These are phyloP conservation scores for Pholiota adiposa DNA, from an alignment of 1,284 basidiomycete genomes.

Conservation along the genomic window DNA sequence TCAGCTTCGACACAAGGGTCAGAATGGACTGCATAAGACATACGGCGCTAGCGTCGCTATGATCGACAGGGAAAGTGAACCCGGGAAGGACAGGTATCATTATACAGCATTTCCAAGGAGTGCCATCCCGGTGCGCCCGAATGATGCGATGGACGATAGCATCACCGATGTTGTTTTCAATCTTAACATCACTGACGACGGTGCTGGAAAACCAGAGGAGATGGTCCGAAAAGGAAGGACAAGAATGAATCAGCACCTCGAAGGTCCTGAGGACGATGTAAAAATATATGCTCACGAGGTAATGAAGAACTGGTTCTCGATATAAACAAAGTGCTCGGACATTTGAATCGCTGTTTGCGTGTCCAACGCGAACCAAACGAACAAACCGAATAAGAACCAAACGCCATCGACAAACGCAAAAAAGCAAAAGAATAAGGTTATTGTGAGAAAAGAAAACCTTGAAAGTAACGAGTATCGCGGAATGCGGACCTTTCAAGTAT, in stretches of 20 bases:
- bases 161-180: slow-evolving; percentile 96
- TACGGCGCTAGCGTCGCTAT: slow-evolving; percentile 90
- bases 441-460: slow-evolving; percentile 14
- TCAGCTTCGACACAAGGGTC: neutral
- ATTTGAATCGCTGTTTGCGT: slow-evolving; percentile 80
- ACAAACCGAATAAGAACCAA: slow-evolving; percentile 5
- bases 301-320: slow-evolving; percentile 99
- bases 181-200: slow-evolving; percentile 80
- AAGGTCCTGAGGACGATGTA: neutral
- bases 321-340: slow-evolving; percentile 93
- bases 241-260: slow-evolving; percentile 1
- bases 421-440: slow-evolving; percentile 8
- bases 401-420: neutral
- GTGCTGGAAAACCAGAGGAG: slow-evolving; percentile 55
- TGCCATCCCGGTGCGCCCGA: slow-evolving; percentile 82
- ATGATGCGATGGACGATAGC: slow-evolving; percentile 93
- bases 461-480: neutral
- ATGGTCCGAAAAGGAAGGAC: slow-evolving; percentile 2
- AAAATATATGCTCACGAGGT: slow-evolving; percentile 66
- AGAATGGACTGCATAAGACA: slow-evolving; percentile 35
- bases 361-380: slow-evolving; percentile 5
- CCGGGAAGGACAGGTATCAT: slow-evolving; percentile 94
- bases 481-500: slow-evolving; percentile 80
- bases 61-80: slow-evolving; percentile 93
- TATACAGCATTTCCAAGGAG: slow-evolving; percentile 91